Evolutionary conservation across 192 early-diverging fungal species (phyloP).

Genomic region (Coemansia sp.): DNA sequence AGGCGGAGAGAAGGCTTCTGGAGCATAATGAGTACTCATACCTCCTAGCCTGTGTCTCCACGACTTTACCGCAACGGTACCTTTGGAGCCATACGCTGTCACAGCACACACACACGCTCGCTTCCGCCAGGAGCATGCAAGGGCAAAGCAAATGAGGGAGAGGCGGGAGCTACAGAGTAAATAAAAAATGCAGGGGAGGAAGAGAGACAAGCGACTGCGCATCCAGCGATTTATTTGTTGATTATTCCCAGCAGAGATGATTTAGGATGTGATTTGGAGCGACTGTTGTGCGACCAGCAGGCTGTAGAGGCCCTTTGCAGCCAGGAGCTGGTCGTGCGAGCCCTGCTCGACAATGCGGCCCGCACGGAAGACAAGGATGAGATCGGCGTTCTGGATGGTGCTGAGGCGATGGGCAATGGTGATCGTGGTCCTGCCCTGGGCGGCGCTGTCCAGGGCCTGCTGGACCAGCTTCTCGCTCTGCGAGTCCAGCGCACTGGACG

Average conservation of each 20-base stretch:
- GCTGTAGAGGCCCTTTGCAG: constrained; percentile 54
- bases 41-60: no score
- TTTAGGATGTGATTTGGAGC: constrained; percentile 40
- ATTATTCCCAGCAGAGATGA: not conserved
- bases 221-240: no score
- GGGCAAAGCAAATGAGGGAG: no score
- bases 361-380: constrained; percentile 61
- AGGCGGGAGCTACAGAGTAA: no score
- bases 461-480: constrained; percentile 77
- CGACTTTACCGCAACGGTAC: no score
- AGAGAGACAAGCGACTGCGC: no score
- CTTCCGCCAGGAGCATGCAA: no score
- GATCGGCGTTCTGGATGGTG: constrained; percentile 78
- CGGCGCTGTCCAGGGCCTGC: constrained; percentile 63
- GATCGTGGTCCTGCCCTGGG: constrained; percentile 70
- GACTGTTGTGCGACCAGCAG: constrained; percentile 61
- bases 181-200: no score
- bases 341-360: constrained; percentile 65
- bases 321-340: constrained; percentile 60
- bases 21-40: no score
- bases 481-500: constrained; percentile 77
- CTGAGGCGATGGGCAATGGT: constrained; percentile 70
- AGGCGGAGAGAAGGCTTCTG: no score
- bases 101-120: no score
- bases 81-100: no score